Percentiles rank a stretch among this genome's conserved stretches.
Evolutionary conservation across 306 rosid genomes (phyloP).

Genomic region (Dalbergia cultrata): DNA sequence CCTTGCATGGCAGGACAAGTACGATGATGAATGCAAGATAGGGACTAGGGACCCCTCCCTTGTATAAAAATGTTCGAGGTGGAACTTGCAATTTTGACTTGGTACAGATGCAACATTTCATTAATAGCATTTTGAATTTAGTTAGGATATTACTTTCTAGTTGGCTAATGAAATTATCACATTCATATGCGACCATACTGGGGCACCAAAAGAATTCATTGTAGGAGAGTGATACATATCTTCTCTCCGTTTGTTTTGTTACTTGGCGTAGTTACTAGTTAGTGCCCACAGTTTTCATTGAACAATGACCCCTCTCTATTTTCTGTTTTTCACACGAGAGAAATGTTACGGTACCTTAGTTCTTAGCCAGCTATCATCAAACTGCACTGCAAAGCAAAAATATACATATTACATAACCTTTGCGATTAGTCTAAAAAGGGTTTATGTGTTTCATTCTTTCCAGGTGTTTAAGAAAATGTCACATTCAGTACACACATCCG

Average conservation of each 20-base stretch:
- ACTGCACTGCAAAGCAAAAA: neutral
- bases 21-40: neutral
- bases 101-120: neutral
- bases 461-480: neutral
- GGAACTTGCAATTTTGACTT: conserved; percentile 29
- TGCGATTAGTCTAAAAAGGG: neutral
- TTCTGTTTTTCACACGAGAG: neutral
- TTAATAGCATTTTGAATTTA: conserved; percentile 10
- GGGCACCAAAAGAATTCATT: neutral
- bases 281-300: neutral
- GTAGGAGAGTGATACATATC: neutral
- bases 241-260: too few species aligned
- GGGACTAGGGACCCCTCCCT: conserved; percentile 20
- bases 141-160: neutral
- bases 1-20: conserved; percentile 44
- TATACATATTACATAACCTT: neutral
- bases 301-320: neutral
- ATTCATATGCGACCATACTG: neutral
- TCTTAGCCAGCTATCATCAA: neutral
- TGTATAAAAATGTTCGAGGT: neutral
- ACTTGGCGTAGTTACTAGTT: neutral
- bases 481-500: neutral
- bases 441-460: neutral
- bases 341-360: neutral
- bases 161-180: conserved; percentile 32